Conservation (phyloP, 352 stramenopile genomes). For the Globisporangium camurandrum region DNA sequence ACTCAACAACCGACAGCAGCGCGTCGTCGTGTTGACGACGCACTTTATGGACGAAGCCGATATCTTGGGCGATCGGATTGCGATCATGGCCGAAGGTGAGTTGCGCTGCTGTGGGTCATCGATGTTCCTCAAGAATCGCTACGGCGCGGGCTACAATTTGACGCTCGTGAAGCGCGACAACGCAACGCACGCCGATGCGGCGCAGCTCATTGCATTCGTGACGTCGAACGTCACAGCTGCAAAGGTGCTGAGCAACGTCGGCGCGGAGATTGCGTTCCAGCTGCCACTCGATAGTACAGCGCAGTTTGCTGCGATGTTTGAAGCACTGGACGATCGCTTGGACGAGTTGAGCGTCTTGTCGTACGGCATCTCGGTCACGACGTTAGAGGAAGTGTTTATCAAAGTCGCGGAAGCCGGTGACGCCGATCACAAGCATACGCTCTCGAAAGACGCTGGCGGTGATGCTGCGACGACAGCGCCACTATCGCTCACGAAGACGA, state of each 20-base stretch:
- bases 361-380: slow-evolving; percentile 88
- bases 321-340: slow-evolving; percentile 44
- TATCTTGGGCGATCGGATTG: slow-evolving; percentile 67
- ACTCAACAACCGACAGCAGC: slow-evolving; percentile 32
- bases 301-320: slow-evolving; percentile 64
- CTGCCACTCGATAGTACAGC: slow-evolving; percentile 47
- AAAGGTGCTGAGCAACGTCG: slow-evolving; percentile 68
- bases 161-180: slow-evolving; percentile 25
- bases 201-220: slow-evolving; percentile 34
- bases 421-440: slow-evolving; percentile 44
- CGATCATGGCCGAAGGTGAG: slow-evolving; percentile 69
- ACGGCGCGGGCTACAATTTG: slow-evolving; percentile 34
- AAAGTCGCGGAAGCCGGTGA: slow-evolving; percentile 68
- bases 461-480: background rate
- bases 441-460: slow-evolving; percentile 7
- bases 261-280: slow-evolving; percentile 72
- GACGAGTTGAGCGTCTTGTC: slow-evolving; percentile 33
- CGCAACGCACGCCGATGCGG: slow-evolving; percentile 19
- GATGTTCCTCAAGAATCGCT: slow-evolving; percentile 70
- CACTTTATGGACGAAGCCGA: slow-evolving; percentile 94
- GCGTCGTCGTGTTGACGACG: slow-evolving; percentile 83
- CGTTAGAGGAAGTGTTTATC: slow-evolving; percentile 88
- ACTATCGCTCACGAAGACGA: slow-evolving; percentile 4
- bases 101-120: slow-evolving; percentile 45
- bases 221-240: slow-evolving; percentile 27